Conservation (phyloP, 2,329 filamentous ascomycete genomes). For the Pyrenophora teres region DNA sequence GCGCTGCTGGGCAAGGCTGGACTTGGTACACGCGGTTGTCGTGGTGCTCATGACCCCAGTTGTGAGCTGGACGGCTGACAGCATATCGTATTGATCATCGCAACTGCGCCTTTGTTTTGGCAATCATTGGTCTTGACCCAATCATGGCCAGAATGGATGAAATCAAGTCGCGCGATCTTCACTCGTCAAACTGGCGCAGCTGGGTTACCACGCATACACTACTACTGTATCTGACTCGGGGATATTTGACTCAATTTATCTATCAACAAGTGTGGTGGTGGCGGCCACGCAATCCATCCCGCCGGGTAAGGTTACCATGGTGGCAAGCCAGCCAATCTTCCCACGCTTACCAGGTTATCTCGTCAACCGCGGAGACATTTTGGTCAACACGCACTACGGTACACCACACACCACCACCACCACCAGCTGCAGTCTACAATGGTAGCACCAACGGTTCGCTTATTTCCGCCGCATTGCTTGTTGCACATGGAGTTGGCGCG, state of each 20-base stretch:
- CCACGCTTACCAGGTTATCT: too few species aligned
- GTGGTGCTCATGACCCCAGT: too few species aligned
- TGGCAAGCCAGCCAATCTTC: too few species aligned
- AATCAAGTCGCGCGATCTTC: background rate
- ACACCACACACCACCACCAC: too few species aligned
- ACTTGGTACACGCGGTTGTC: too few species aligned
- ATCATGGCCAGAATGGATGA: background rate
- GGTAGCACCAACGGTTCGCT: constrained; percentile 1
- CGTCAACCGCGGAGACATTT: too few species aligned
- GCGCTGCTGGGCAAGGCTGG: too few species aligned
- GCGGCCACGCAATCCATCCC: background rate
- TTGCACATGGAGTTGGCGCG: background rate
- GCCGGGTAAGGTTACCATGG: too few species aligned
- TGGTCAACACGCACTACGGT: too few species aligned
- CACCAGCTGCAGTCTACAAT: background rate
- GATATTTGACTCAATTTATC: too few species aligned
- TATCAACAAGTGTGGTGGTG: background rate
- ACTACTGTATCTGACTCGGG: too few species aligned
- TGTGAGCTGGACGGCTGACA: background rate
- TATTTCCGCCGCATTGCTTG: background rate
- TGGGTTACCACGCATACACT: background rate
- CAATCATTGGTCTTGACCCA: background rate
- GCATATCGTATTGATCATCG: background rate
- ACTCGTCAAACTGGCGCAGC: background rate
- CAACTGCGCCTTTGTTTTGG: constrained; percentile 3